Evolutionary conservation across 2,329 filamentous ascomycete genomes (phyloP), one percentile per base, ranked within the genome.

Genomic region (Microdochium bolleyi): DNA sequence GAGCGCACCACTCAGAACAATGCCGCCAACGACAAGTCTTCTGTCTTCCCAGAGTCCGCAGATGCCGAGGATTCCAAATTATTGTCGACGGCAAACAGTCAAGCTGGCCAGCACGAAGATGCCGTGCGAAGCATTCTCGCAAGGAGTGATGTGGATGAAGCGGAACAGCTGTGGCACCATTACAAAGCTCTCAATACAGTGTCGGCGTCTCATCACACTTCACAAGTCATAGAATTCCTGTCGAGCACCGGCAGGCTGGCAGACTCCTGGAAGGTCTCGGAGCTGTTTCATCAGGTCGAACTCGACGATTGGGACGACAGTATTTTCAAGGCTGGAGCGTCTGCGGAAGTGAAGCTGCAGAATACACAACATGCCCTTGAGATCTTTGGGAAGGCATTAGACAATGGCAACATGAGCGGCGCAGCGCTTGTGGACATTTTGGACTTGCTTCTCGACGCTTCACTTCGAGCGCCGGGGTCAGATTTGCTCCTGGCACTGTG

Each of bases 241-340:
- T 65, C 73, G 5, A 65, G 58, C 16, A 78, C 76, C 2, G 62
- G 61, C 4, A 69, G 71, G n/a, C 57, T 70, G 9, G 62, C 73
- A 3, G 75, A 80, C 49, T 71, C 70, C 1, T 68, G 68, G 59
- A 72, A 76, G 52, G 68, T 77, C n/a, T 61, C 70, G 3, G 67
- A 73, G 2, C 54, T 80, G 2, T 77, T 80, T 50, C 63, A 64
- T 2, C 62, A 69, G 27, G 60, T 76, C 2, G 59, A 67, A 1
- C 34, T 57, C 2, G 56, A 65, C 0, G 53, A 62, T 7, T 79
- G 75, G 76, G 68, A 70, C 16, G 62, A 73, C 13, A 60, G 65
- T 2, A 53, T 70, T 3, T 67, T 79, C 3, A 59, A 68, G 2
- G 67, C 71, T 0, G 73, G 67, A 9, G 61, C 80, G 3, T 61